phyloP scores from a whole-genome alignment of 169 alveolate genomes.

The Babesia gibsoni region DNA sequence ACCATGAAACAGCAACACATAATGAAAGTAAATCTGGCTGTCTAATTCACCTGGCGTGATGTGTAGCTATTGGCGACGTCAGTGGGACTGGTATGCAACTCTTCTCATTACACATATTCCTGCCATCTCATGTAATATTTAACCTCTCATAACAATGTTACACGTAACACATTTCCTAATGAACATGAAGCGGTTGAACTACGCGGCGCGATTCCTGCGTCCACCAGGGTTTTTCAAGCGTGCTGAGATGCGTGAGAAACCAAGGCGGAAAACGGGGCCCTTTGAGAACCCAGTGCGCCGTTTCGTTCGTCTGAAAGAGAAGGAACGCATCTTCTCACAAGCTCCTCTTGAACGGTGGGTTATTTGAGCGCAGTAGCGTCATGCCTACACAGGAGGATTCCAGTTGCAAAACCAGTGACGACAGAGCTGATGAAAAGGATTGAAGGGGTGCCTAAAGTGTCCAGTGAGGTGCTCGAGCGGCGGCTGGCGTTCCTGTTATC shows the following conservation, averaged over 20 bases:
- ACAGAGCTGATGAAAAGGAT: conserved; percentile 55
- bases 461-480: conserved; percentile 70
- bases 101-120: no score
- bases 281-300: conserved; percentile 77
- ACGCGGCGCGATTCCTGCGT: conserved; percentile 58
- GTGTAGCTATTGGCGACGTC: no score
- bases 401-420: conserved; percentile 63
- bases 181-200: conserved; percentile 25
- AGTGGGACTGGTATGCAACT: no score
- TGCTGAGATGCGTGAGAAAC: conserved; percentile 81
- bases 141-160: background rate
- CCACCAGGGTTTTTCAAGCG: conserved; percentile 77
- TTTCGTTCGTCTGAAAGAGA: conserved; percentile 74
- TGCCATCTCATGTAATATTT: no score
- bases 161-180: conserved; percentile 7
- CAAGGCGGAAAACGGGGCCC: conserved; percentile 78
- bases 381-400: conserved; percentile 54
- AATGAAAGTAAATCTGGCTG: no score
- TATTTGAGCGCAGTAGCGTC: background rate
- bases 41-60: no score
- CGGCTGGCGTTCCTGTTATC: conserved; percentile 75
- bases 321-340: conserved; percentile 73
- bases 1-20: no score
- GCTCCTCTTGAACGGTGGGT: conserved; percentile 72
- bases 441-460: conserved; percentile 74